These are phyloP conservation scores for Kentomonas sorsogonicus DNA, from an alignment of 208 protist genomes.

Conservation along the genomic window DNA sequence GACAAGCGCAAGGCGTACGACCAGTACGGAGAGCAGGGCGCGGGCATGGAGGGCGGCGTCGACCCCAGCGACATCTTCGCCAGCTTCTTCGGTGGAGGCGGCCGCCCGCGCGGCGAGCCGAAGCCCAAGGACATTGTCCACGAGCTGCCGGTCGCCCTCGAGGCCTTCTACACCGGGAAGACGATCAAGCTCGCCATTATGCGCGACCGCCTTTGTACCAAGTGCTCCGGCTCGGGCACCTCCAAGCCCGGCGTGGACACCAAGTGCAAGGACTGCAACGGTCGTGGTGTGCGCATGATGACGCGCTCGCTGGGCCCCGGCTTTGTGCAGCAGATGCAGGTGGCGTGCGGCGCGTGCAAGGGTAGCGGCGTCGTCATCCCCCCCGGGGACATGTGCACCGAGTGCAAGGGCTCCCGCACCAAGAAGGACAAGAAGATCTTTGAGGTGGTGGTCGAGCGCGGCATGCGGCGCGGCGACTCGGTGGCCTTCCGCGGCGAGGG, in stretches of 20 bases:
- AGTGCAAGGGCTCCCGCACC: slow-evolving; percentile 94
- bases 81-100: slow-evolving; percentile 87
- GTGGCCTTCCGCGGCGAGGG: slow-evolving; percentile 95
- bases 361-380: slow-evolving; percentile 90
- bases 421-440: slow-evolving; percentile 95
- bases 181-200: slow-evolving; percentile 94
- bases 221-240: slow-evolving; percentile 82
- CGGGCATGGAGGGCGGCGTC: slow-evolving; percentile 89
- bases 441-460: slow-evolving; percentile 96
- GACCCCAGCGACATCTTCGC: slow-evolving; percentile 89
- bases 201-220: slow-evolving; percentile 82
- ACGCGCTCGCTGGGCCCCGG: slow-evolving; percentile 94
- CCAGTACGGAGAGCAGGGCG: slow-evolving; percentile 95
- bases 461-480: slow-evolving; percentile 95
- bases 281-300: slow-evolving; percentile 90
- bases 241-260: slow-evolving; percentile 60
- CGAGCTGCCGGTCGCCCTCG: slow-evolving; percentile 90
- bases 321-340: slow-evolving; percentile 96
- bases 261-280: slow-evolving; percentile 91
- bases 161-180: slow-evolving; percentile 98
- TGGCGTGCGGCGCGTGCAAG: slow-evolving; percentile 90
- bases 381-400: slow-evolving; percentile 92
- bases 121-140: slow-evolving; percentile 96
- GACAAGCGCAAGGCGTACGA: slow-evolving; percentile 98
- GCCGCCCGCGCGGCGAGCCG: slow-evolving; percentile 71